These are phyloP conservation scores for Claviceps lovelessii DNA, from an alignment of 2,329 filamentous ascomycete species.

Conservation along the genomic window DNA sequence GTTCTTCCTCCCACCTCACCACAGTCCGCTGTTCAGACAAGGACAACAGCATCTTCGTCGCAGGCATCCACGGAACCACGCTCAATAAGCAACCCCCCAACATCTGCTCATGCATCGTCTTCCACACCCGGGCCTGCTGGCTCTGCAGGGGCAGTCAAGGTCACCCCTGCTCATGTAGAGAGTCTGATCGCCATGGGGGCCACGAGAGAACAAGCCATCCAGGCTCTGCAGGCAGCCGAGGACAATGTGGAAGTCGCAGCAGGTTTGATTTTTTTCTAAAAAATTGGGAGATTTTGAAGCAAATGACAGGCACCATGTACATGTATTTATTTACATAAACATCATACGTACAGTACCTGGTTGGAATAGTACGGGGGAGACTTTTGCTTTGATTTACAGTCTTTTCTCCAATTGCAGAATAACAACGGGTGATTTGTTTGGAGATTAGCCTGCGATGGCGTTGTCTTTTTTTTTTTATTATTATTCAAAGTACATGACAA, in stretches of 20 bases:
- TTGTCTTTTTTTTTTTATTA: too few relatives aligned
- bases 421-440: neutral
- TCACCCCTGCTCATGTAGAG: constrained; percentile 54
- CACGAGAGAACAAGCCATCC: constrained; percentile 58
- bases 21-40: constrained; percentile 9
- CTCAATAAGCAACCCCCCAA: constrained; percentile 8
- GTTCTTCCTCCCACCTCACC: constrained; percentile 29
- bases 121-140: constrained; percentile 14
- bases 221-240: constrained; percentile 66
- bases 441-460: neutral
- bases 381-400: too few relatives aligned
- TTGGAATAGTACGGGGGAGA: neutral
- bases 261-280: constrained; percentile 9
- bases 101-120: constrained; percentile 7
- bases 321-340: neutral
- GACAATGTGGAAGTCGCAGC: constrained; percentile 61
- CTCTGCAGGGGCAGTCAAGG: constrained; percentile 12
- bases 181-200: constrained; percentile 69
- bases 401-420: neutral
- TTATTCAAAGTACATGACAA: neutral
- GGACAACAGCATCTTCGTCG: constrained; percentile 1
- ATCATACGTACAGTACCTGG: neutral
- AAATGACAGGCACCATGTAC: neutral
- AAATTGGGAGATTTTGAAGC: neutral
- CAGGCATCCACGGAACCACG: constrained; percentile 9